Conservation (phyloP, 345 rosid genomes). For the Bretschneidera sinensis region DNA sequence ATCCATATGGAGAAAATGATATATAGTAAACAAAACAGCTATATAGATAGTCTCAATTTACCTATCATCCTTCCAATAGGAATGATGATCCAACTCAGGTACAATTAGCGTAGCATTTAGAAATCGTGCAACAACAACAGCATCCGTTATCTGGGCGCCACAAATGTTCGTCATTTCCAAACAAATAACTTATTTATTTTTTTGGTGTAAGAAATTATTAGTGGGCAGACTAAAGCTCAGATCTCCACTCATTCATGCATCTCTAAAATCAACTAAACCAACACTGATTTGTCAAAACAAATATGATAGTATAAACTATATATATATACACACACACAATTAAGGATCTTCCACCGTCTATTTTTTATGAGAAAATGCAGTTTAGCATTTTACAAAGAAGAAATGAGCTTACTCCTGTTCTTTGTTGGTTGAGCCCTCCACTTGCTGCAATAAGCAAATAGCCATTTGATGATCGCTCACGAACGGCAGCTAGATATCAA, state of each 20-base stretch:
- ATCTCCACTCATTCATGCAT: neutral
- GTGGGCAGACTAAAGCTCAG: neutral
- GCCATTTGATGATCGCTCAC: constrained; percentile 67
- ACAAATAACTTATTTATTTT: neutral
- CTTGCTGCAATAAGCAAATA: constrained; percentile 97
- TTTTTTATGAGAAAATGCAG: too few relatives aligned
- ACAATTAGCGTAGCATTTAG: constrained; percentile 93
- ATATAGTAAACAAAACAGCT: neutral
- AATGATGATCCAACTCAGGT: constrained; percentile 94
- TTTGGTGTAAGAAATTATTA: neutral
- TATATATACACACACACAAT: neutral
- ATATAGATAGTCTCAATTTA: constrained; percentile 16
- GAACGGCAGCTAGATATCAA: constrained; percentile 54
- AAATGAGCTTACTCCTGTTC: constrained; percentile 85
- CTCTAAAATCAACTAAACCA: constrained; percentile 12
- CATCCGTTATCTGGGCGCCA: constrained; percentile 80
- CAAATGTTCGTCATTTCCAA: constrained; percentile 9
- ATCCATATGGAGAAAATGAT: neutral
- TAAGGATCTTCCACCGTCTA: constrained; percentile 14
- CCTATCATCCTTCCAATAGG: constrained; percentile 99
- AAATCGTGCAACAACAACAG: constrained; percentile 90
- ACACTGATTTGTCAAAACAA: neutral
- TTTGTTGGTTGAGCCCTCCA: constrained; percentile 97
- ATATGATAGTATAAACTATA: too few relatives aligned
- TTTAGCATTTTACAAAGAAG: too few relatives aligned